These are phyloP conservation scores for Pontederia paniculata DNA, from an alignment of 176 grass and related monocot species.

Conservation along the genomic window DNA sequence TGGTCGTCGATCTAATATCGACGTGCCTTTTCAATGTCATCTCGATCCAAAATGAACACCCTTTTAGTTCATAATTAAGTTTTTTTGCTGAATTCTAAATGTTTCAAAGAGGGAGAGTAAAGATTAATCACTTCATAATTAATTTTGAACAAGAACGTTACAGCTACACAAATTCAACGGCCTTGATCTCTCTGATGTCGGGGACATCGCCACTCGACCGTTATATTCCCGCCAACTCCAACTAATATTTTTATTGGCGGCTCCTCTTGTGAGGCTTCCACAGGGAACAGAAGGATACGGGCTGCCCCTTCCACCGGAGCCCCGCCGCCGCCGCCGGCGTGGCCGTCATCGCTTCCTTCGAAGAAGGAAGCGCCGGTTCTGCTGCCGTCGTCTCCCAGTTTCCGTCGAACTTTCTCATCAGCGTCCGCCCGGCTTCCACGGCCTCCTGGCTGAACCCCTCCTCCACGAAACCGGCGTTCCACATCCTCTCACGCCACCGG, in stretches of 20 bases:
- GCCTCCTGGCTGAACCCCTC: constrained; percentile 59
- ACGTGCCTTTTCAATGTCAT: too few species aligned
- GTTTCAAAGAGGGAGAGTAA: too few species aligned
- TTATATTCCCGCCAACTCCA: too few species aligned
- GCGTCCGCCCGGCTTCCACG: constrained; percentile 42
- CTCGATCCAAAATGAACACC: too few species aligned
- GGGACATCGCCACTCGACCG: too few species aligned
- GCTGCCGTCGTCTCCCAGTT: constrained; percentile 60
- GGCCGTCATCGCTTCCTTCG: not conserved
- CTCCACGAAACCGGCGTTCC: constrained; percentile 48
- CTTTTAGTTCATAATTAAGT: too few species aligned
- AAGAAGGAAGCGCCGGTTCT: constrained; percentile 12
- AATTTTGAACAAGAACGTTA: too few species aligned
- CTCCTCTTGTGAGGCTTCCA: constrained; percentile 37
- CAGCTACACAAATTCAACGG: too few species aligned
- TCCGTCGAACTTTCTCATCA: constrained; percentile 81
- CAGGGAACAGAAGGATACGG: constrained; percentile 81
- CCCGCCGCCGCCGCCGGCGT: constrained; percentile 22
- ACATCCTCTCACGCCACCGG: constrained; percentile 66
- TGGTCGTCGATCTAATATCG: too few species aligned
- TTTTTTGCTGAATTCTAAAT: too few species aligned
- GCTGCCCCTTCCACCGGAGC: constrained; percentile 82
- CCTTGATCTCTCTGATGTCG: too few species aligned
- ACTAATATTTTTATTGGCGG: not conserved
- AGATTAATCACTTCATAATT: too few species aligned